Conservation (phyloP, 129 eudicot species). For the Flaveria robusta region DNA sequence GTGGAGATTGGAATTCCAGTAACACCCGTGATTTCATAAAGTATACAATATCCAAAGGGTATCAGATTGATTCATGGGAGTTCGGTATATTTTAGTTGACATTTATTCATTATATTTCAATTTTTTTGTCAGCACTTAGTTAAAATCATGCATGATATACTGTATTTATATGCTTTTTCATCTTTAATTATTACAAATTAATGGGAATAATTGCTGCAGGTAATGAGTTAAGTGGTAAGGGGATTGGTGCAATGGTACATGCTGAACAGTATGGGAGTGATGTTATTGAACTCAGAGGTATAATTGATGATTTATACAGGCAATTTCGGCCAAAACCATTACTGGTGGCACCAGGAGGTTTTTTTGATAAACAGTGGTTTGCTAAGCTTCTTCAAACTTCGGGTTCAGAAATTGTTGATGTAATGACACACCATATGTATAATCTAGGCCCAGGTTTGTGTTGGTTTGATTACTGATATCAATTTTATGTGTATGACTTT, state of each 20-base stretch:
- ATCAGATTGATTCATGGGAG: constrained; percentile 91
- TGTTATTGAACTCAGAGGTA: constrained; percentile 49
- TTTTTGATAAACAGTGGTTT: constrained; percentile 75
- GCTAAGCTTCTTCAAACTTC: constrained; percentile 68
- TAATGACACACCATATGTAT: constrained; percentile 80
- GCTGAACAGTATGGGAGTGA: constrained; percentile 79
- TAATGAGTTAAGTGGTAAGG: constrained; percentile 90
- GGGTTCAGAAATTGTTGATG: constrained; percentile 61
- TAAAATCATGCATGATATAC: background rate
- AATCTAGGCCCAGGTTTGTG: constrained; percentile 84
- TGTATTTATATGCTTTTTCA: constrained; percentile 10
- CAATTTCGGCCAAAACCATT: constrained; percentile 51
- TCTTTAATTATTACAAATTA: constrained; percentile 1
- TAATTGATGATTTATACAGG: constrained; percentile 54
- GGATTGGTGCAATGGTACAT: constrained; percentile 75
- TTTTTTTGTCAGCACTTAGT: background rate
- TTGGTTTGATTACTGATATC: background rate
- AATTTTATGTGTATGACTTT: background rate
- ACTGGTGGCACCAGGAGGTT: constrained; percentile 92
- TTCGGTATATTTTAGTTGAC: constrained; percentile 55
- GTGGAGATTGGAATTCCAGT: constrained; percentile 74
- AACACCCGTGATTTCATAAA: constrained; percentile 77
- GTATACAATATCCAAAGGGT: constrained; percentile 77
- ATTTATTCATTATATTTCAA: constrained; percentile 11
- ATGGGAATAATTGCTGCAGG: constrained; percentile 46